A percentile compares a stretch with the other conserved stretches of the same genome.
phyloP scores from a whole-genome alignment of 768 basidiomycete species.

The Inosperma sp. region DNA sequence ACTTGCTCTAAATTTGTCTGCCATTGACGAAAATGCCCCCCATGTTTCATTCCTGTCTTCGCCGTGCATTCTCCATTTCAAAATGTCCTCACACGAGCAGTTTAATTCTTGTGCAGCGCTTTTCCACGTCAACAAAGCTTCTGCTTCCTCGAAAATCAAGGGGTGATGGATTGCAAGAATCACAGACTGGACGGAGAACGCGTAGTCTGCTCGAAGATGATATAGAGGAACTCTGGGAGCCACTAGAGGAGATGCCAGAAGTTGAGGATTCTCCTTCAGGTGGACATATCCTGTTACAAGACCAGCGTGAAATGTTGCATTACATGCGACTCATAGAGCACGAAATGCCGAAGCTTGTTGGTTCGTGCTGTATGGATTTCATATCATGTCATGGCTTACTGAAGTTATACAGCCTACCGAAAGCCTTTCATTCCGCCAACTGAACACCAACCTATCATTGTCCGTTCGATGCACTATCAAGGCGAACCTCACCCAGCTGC shows the following conservation, averaged over 20 bases:
- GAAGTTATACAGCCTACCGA: slow-evolving; percentile 57
- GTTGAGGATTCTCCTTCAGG: slow-evolving; percentile 63
- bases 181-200: slow-evolving; percentile 30
- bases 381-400: slow-evolving; percentile 3
- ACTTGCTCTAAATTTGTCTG: too few relatives aligned
- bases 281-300: slow-evolving; percentile 68
- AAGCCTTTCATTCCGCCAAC: slow-evolving; percentile 74
- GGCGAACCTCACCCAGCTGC: slow-evolving; percentile 72
- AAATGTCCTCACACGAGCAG: slow-evolving; percentile 8
- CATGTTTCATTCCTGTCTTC: slow-evolving; percentile 17
- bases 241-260: slow-evolving; percentile 41
- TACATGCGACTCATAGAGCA: slow-evolving; percentile 84
- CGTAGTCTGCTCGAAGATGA: slow-evolving; percentile 37
- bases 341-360: slow-evolving; percentile 82
- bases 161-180: slow-evolving; percentile 5
- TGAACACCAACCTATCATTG: slow-evolving; percentile 51
- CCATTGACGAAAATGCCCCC: too few relatives aligned
- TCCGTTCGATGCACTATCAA: slow-evolving; percentile 72
- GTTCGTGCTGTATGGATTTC: slow-evolving; percentile 36
- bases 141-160: slow-evolving; percentile 15
- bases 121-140: slow-evolving; percentile 17
- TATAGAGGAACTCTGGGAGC: slow-evolving; percentile 40
- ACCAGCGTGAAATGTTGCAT: slow-evolving; percentile 69
- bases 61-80: slow-evolving; percentile 14
- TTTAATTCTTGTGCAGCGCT: slow-evolving; percentile 1